Evolutionary conservation across 768 basidiomycete species (phyloP).

Genomic region (Neoboletus subvelutipes): DNA sequence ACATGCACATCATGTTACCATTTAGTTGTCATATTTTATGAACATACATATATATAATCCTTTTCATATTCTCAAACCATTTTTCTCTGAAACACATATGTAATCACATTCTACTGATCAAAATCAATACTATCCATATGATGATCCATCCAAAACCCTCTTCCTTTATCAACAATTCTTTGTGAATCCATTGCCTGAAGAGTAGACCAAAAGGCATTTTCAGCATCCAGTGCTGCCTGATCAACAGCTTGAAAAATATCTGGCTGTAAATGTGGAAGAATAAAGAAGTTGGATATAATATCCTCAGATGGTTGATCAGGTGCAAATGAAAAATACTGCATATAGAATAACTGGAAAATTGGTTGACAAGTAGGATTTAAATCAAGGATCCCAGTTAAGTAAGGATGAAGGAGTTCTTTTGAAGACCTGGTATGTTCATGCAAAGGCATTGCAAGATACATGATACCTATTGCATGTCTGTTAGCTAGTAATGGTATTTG

Average conservation of each 20-base stretch:
- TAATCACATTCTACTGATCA: not conserved
- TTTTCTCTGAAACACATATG: too few species aligned
- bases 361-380: slow-evolving; percentile 16
- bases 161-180: not conserved
- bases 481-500: not conserved
- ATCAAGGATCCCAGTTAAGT: slow-evolving; percentile 49
- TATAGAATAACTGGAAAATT: slow-evolving; percentile 57
- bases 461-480: slow-evolving; percentile 44
- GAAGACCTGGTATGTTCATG: slow-evolving; percentile 22
- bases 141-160: slow-evolving; percentile 12
- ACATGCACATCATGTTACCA: too few species aligned
- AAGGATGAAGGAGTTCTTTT: slow-evolving; percentile 50
- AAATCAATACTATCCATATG: not conserved
- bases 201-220: slow-evolving; percentile 52
- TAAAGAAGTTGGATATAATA: slow-evolving; percentile 7
- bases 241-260: slow-evolving; percentile 57
- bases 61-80: too few species aligned
- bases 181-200: slow-evolving; percentile 1
- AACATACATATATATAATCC: too few species aligned
- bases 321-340: slow-evolving; percentile 37
- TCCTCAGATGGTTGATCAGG: not conserved
- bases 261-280: slow-evolving; percentile 28
- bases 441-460: slow-evolving; percentile 57
- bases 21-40: too few species aligned
- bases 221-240: slow-evolving; percentile 53